Base-by-base conservation (phyloP, 805 yeast species). In the Candida sakaeoensis region DNA sequence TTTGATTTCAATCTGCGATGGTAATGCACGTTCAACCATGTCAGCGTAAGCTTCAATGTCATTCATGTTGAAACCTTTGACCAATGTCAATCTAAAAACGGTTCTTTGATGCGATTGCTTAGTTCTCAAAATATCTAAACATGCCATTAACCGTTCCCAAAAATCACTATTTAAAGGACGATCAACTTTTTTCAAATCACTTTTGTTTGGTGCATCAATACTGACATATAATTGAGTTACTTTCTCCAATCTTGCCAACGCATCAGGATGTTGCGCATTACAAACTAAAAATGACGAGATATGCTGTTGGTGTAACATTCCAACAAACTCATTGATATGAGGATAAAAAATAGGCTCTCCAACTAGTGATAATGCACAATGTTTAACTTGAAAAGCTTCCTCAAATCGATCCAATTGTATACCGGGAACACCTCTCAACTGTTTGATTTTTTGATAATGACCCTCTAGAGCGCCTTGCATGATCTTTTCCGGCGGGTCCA, bases 301-400 rank as follows among this genome's bases (percentile, higher is more conserved):
- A 29, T 77, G 82, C 54, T 79, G 74, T 24, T 76, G 85, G 54
- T 89, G 97, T 37, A 90, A 68, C 80, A 89, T 75, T 9, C 75
- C 77, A 29, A 89, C 78, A 57, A 89, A 89, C 57, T 82, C 86
- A 58, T 85, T 88, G 58, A 89, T 89, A 55, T 89, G 80, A 1
- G 96, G 96, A 58, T 89, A 89, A 60, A 89, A 86, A 32, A 89
- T 90, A 2, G 97, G 97, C 60, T 89, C 97, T 23, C 97, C 97
- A 13, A 89, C 97, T 25, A 89, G 68, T 5, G 96, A 87, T 33
- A 89, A 70, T 2, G 97, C 97, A 70, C 97, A 89, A 58, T 89
- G 97, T 36, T 79, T 78, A 10, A 90, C 95, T 40, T 78, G 74
- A 61, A 90, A 89, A 0, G 96, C 96, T 55, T 89, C 96, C 16